Evolutionary conservation across 768 basidiomycete species (phyloP), one percentile per base, ranked within the genome.

Genomic region (Amanita molliuscula): DNA sequence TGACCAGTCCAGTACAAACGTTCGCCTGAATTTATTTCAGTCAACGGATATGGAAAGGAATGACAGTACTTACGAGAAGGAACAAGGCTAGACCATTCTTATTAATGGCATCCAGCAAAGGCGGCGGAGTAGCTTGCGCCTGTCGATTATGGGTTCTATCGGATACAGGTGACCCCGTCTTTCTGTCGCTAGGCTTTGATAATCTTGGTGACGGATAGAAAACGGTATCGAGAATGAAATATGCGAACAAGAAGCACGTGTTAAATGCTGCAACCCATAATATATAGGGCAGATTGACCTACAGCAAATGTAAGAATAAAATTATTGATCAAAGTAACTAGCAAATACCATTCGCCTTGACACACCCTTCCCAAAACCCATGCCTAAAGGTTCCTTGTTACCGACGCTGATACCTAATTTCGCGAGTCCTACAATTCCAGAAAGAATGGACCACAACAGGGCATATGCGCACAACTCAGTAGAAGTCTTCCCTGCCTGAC

Each of bases 201-300:
- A n/a, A 15, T n/a, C 45, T 29, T 8, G 71, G 71, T 10, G 69
- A 62, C 2, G 80, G 76, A 62, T 77, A 84, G 64, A 90, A 85
- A 36, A 66, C 57, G 48, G 86, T 73, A 56, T 97, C 89, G 37
- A 96, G 66, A 20, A 82, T 54, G 36, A 93, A 71, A 67, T 96
- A 95, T 10, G 77, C 80, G 4, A 92, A 72, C 13, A 97, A 67
- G 68, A 92, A 92, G 2, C 82, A 76, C 0, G 84, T 82, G 62
- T 97, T 98, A 78, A 79, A 95, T 8, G 89, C 92, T 1, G 79
- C 76, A 6, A 87, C 76, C 92, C 94, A 97, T 15, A 92, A 64
- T 31, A 93, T 80, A 64, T 99, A 98, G 3, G 87, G 75, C 26
- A 91, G 57, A 59, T 98, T 97, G 40, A 84, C 88, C 93, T 94